A percentile compares a stretch with the other conserved stretches of the same genome.
Conservation (phyloP, 129 eudicot species). For the Artemisia annua region DNA sequence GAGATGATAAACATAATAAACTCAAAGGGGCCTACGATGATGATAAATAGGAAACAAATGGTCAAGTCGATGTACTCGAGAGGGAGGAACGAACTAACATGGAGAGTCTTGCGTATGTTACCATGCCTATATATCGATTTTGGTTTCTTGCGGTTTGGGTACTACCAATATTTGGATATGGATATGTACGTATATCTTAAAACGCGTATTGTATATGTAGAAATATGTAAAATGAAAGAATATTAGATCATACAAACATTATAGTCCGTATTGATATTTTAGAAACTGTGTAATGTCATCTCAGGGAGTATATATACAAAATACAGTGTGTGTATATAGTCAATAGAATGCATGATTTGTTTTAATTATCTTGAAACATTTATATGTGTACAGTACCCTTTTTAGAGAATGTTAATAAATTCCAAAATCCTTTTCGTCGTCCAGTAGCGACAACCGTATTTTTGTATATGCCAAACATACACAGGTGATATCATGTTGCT, state of each 20-base stretch:
- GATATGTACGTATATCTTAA: not conserved
- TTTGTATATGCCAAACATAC: not conserved
- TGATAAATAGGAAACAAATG: constrained; percentile 25
- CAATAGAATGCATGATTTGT: constrained; percentile 2
- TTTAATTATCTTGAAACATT: not conserved
- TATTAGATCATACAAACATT: no score
- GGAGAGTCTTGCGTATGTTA: constrained; percentile 18
- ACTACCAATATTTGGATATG: not conserved
- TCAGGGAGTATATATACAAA: not conserved
- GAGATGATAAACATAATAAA: constrained; percentile 3
- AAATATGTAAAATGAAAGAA: no score
- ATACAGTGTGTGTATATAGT: constrained; percentile 5
- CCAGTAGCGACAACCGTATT: no score
- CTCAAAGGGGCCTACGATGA: constrained; percentile 15
- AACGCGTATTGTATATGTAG: no score
- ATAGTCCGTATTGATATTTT: not conserved
- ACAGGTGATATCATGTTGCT: constrained; percentile 24
- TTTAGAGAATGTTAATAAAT: no score
- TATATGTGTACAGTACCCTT: not conserved
- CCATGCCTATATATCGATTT: not conserved
- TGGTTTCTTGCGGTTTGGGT: constrained; percentile 19
- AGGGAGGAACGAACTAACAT: constrained; percentile 28
- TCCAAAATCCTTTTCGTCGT: no score
- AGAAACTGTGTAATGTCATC: not conserved
- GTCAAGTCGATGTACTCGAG: constrained; percentile 25